phyloP scores from a whole-genome alignment of 305 asterid genomes.

The Striga hermonthica region DNA sequence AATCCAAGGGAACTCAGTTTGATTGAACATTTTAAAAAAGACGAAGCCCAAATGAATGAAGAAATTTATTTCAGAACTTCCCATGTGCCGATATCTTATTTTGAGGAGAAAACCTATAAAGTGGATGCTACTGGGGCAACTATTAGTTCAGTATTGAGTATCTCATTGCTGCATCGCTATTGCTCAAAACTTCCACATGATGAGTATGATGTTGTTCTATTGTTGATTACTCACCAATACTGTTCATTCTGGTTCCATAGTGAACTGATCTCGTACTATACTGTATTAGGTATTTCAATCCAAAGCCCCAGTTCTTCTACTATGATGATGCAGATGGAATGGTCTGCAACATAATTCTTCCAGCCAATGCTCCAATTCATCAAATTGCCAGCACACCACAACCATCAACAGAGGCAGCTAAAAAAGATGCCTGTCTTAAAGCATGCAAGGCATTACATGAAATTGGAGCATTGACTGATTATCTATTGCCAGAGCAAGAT shows the following conservation, averaged over 20 bases:
- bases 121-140: conserved; percentile 89
- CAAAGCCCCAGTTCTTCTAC: conserved; percentile 69
- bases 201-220: conserved; percentile 61
- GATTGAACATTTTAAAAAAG: conserved; percentile 62
- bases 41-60: conserved; percentile 72
- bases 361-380: conserved; percentile 87
- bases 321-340: conserved; percentile 65
- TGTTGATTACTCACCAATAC: conserved; percentile 28
- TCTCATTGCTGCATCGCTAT: conserved; percentile 80
- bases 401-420: conserved; percentile 67
- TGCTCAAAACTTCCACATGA: conserved; percentile 95
- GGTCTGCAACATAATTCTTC: conserved; percentile 72
- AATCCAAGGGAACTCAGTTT: conserved; percentile 62
- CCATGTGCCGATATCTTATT: conserved; percentile 38
- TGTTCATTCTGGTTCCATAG: conserved; percentile 13
- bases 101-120: conserved; percentile 61
- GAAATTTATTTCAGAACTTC: conserved; percentile 71
- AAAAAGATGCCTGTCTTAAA: conserved; percentile 83
- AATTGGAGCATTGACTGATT: conserved; percentile 85
- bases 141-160: conserved; percentile 67
- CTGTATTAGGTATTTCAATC: conserved; percentile 67
- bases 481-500: conserved; percentile 84
- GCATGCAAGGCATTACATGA: conserved; percentile 89
- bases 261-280: conserved; percentile 19
- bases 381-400: conserved; percentile 65